Percentiles rank a stretch among this genome's conserved stretches.
Evolutionary conservation across 306 rosid genomes (phyloP).

Genomic region (Cicer arietinum): DNA sequence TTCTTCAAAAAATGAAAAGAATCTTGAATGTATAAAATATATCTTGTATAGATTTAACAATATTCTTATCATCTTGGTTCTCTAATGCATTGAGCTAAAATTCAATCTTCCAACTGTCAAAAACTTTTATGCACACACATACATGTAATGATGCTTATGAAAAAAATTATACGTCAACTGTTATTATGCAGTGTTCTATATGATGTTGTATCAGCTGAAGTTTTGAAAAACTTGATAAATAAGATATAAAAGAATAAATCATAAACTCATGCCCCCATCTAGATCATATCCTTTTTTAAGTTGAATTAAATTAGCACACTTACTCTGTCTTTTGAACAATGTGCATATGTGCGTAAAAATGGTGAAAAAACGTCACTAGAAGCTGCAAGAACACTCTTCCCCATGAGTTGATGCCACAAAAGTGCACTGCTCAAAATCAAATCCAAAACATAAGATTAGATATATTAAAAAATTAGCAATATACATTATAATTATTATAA

Average conservation of each 20-base stretch:
- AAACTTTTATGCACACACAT: background rate
- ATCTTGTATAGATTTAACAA: too few species aligned
- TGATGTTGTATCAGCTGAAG: conserved; percentile 6
- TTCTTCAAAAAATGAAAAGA: too few species aligned
- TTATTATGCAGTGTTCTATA: background rate
- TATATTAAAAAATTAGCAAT: conserved; percentile 1
- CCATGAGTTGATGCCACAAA: conserved; percentile 94
- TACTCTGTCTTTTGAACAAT: conserved; percentile 88
- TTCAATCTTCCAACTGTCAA: background rate
- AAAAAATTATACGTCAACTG: background rate
- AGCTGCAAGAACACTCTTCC: conserved; percentile 69
- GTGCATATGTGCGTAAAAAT: conserved; percentile 80
- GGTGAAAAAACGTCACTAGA: conserved; percentile 56
- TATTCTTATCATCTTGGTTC: too few species aligned
- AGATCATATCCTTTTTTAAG: conserved; percentile 4
- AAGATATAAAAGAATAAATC: background rate
- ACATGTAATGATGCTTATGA: background rate
- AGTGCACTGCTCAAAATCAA: conserved; percentile 73
- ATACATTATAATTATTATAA: background rate
- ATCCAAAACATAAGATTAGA: conserved; percentile 30
- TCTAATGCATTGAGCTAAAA: background rate
- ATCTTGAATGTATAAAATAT: too few species aligned
- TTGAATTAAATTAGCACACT: conserved; percentile 41
- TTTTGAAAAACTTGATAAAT: background rate
- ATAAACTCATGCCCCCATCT: background rate